Conservation (phyloP, 257 asterid species). For the Primulina tabacum region DNA sequence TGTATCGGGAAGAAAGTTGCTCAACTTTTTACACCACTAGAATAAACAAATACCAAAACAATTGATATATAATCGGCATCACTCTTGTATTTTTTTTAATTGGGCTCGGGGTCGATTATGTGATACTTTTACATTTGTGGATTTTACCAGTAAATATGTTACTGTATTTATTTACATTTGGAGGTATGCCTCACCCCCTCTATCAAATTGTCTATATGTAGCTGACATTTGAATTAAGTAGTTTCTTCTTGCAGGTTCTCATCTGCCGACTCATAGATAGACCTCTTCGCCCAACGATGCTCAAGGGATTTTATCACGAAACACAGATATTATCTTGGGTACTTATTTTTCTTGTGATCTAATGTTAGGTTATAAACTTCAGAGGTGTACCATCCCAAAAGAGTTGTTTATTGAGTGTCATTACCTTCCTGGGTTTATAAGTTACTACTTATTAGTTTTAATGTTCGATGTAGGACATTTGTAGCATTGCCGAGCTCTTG, state of each 20-base stretch:
- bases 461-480: no score
- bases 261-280: slow-evolving; percentile 95
- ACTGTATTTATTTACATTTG: neutral
- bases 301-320: slow-evolving; percentile 89
- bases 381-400: no score
- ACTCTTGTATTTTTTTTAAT: neutral
- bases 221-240: slow-evolving; percentile 17
- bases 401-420: no score
- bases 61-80: neutral
- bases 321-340: slow-evolving; percentile 97
- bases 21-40: neutral
- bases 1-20: neutral
- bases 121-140: neutral
- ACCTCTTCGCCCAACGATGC: slow-evolving; percentile 96
- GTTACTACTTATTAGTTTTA: no score
- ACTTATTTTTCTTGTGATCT: slow-evolving; percentile 29
- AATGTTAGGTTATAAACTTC: neutral
- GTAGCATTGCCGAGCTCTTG: no score
- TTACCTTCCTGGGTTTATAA: no score
- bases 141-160: neutral
- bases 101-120: neutral
- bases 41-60: neutral
- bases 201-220: neutral
- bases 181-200: neutral
- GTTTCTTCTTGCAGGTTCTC: slow-evolving; percentile 72